Conservation (phyloP, 495 filamentous ascomycete genomes). For the Rostrohypoxylon terebratum region DNA sequence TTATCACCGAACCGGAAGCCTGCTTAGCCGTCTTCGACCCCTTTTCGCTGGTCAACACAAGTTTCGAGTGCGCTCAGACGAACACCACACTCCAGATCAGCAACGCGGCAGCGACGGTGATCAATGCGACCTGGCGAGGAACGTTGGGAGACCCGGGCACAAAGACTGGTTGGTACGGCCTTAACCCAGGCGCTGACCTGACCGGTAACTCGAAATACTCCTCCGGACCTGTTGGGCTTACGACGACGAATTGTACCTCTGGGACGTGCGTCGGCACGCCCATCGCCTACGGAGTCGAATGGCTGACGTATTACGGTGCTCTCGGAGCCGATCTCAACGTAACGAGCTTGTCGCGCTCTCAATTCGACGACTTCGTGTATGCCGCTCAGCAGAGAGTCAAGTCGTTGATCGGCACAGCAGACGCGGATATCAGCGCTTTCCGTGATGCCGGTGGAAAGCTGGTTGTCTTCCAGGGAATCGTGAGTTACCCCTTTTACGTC, state of each 20-base stretch:
- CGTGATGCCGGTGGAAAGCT: constrained; percentile 9
- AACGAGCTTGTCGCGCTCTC: neutral
- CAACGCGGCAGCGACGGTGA: neutral
- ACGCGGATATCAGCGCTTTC: neutral
- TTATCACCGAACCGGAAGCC: constrained; percentile 44
- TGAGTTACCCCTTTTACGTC: neutral
- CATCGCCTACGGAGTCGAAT: neutral
- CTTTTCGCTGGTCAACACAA: constrained; percentile 30
- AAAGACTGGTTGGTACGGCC: constrained; percentile 4
- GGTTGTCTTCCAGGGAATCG: neutral
- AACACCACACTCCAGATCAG: neutral
- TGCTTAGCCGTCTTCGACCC: constrained; percentile 42
- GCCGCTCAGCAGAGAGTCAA: neutral
- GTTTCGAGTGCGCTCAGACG: constrained; percentile 35
- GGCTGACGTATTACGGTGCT: neutral
- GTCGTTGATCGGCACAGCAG: neutral
- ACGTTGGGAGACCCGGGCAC: neutral
- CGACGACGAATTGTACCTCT: neutral
- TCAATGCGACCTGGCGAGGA: constrained; percentile 1
- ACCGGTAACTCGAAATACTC: neutral
- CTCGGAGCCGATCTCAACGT: neutral
- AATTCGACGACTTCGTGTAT: neutral
- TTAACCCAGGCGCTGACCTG: neutral
- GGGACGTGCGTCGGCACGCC: neutral
- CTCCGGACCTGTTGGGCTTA: neutral